Conservation (phyloP, 2,329 filamentous ascomycete genomes). For the Trichoderma sp. region DNA sequence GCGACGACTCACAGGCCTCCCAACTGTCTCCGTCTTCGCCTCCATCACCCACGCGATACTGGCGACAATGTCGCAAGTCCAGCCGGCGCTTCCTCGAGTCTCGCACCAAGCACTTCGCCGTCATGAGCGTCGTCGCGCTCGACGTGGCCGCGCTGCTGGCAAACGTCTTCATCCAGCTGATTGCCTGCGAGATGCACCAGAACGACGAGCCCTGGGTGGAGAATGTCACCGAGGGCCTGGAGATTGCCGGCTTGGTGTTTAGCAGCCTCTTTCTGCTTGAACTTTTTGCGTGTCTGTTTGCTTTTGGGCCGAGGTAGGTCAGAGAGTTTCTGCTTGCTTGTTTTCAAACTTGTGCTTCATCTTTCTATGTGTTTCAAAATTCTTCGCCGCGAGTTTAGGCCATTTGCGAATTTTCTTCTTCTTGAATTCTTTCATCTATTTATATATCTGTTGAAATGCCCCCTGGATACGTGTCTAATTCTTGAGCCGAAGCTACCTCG, state of each 20-base stretch:
- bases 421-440: neutral
- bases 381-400: no score
- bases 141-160: slow-evolving; percentile 50
- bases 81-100: slow-evolving; percentile 39
- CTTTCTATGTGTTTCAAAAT: neutral
- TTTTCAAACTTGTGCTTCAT: neutral
- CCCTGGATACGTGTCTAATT: neutral
- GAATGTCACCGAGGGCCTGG: slow-evolving; percentile 46
- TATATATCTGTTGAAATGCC: neutral
- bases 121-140: slow-evolving; percentile 49
- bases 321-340: neutral
- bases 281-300: slow-evolving; percentile 59
- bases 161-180: slow-evolving; percentile 53
- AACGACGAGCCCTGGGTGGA: slow-evolving; percentile 48
- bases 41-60: neutral
- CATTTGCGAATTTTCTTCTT: neutral
- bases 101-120: slow-evolving; percentile 49
- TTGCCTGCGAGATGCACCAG: slow-evolving; percentile 51
- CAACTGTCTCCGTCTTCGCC: neutral
- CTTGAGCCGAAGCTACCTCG: slow-evolving; percentile 53
- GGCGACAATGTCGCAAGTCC: slow-evolving; percentile 20
- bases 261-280: slow-evolving; percentile 68
- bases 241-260: slow-evolving; percentile 58
- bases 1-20: slow-evolving; percentile 11
- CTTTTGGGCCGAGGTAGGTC: slow-evolving; percentile 61